Evolutionary conservation across 495 filamentous ascomycete genomes (phyloP).

Genomic region (Penicillium herquei): DNA sequence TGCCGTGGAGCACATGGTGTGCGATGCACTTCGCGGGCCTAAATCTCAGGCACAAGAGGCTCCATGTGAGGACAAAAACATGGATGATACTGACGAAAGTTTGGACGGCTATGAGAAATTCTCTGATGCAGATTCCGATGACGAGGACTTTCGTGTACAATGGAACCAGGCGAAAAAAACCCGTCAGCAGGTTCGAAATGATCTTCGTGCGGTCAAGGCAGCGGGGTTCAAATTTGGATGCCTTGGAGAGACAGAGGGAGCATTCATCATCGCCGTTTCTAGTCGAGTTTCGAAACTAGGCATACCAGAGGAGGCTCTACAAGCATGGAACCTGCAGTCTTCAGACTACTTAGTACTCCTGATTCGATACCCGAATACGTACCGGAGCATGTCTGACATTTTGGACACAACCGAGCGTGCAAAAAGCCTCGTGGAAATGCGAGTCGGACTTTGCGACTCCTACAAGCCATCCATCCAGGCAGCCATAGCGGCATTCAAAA

Average conservation of each 20-base stretch:
- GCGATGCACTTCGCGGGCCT: slow-evolving; percentile 9
- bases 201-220: slow-evolving; percentile 59
- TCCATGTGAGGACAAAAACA: not conserved
- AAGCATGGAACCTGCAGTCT: slow-evolving; percentile 70
- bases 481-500: slow-evolving; percentile 50
- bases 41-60: slow-evolving; percentile 5
- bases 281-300: slow-evolving; percentile 64
- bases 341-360: slow-evolving; percentile 75
- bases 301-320: slow-evolving; percentile 72
- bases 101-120: slow-evolving; percentile 18
- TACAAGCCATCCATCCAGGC: slow-evolving; percentile 47
- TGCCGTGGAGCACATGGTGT: slow-evolving; percentile 38
- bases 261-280: slow-evolving; percentile 62
- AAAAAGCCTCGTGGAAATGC: slow-evolving; percentile 27
- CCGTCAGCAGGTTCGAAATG: slow-evolving; percentile 49
- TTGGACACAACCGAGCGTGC: slow-evolving; percentile 14
- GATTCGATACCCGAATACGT: slow-evolving; percentile 62
- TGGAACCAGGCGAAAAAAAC: slow-evolving; percentile 10
- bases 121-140: slow-evolving; percentile 32
- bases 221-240: slow-evolving; percentile 77
- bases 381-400: slow-evolving; percentile 55
- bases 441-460: slow-evolving; percentile 46
- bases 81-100: slow-evolving; percentile 12
- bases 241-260: slow-evolving; percentile 50
- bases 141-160: slow-evolving; percentile 34